Percentiles rank a stretch among this genome's conserved stretches.
phyloP scores from a whole-genome alignment of 148 eudicot species.

The Spergularia marina region DNA sequence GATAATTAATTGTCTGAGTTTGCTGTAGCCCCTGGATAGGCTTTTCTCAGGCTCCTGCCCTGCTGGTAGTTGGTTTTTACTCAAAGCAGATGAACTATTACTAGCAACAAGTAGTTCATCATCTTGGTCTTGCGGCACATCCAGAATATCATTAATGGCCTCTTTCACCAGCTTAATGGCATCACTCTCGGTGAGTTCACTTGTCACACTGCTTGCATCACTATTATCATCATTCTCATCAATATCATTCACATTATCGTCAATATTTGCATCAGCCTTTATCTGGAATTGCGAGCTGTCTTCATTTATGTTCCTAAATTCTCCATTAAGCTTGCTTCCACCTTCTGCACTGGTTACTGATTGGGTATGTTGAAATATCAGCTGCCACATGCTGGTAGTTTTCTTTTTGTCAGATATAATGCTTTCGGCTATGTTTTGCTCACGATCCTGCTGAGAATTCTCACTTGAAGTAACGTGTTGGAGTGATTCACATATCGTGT shows the following conservation, averaged over 20 bases:
- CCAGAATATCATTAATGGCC: conserved; percentile 82
- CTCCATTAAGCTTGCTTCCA: conserved; percentile 33
- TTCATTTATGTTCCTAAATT: neutral
- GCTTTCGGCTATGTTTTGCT: conserved; percentile 17
- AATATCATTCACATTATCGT: conserved; percentile 12
- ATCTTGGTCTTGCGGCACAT: conserved; percentile 50
- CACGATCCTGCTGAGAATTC: conserved; percentile 18
- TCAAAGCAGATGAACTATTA: conserved; percentile 9
- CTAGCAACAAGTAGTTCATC: conserved; percentile 30
- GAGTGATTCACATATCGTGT: neutral
- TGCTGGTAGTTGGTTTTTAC: conserved; percentile 17
- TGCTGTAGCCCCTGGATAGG: conserved; percentile 33
- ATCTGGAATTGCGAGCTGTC: conserved; percentile 5
- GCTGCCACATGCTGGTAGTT: conserved; percentile 75
- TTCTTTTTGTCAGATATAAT: conserved; percentile 46
- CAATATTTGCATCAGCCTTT: conserved; percentile 19
- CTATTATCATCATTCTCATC: conserved; percentile 18
- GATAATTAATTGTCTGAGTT: conserved; percentile 33
- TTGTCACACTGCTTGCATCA: conserved; percentile 42
- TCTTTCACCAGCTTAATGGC: conserved; percentile 76
- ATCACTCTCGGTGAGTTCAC: conserved; percentile 60
- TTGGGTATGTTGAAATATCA: conserved; percentile 68
- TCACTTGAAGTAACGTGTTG: conserved; percentile 11
- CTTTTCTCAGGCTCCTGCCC: conserved; percentile 17
- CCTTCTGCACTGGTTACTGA: conserved; percentile 48